Conservation (phyloP, 2,329 filamentous ascomycete genomes). For the Ceratocystis variospora region DNA sequence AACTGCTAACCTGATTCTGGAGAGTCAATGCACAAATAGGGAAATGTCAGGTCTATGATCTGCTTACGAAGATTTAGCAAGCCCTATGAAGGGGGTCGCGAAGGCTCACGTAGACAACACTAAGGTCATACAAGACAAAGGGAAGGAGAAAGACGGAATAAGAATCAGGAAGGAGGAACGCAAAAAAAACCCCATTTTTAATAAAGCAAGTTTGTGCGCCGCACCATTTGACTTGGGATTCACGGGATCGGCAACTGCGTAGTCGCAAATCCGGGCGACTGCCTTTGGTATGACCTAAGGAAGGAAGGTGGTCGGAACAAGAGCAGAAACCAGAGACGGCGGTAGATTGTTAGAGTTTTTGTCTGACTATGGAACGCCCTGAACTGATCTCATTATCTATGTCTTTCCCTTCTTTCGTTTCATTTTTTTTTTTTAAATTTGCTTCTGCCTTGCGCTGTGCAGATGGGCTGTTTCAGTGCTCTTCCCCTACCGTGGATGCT, state of each 20-base stretch:
- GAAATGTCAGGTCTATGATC: not conserved
- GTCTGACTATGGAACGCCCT: too few relatives aligned
- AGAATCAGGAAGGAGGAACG: not conserved
- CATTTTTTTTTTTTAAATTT: too few relatives aligned
- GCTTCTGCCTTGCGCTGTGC: too few relatives aligned
- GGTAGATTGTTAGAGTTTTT: too few relatives aligned
- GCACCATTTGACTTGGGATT: not conserved
- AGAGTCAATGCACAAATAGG: slow-evolving; percentile 3
- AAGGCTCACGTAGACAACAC: not conserved
- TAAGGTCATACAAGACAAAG: not conserved
- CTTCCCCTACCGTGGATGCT: too few relatives aligned
- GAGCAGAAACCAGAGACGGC: not conserved
- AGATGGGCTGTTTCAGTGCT: too few relatives aligned
- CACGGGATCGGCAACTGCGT: not conserved
- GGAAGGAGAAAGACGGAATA: not conserved
- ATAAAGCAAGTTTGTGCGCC: not conserved
- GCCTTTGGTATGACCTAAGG: not conserved
- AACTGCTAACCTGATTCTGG: not conserved
- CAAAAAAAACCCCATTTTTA: too few relatives aligned
- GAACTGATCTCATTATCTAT: too few relatives aligned
- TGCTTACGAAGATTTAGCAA: not conserved
- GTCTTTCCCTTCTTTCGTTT: too few relatives aligned
- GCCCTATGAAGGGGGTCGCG: not conserved
- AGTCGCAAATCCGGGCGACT: not conserved
- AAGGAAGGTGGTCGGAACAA: not conserved